Conservation (phyloP, 192 early-diverging fungal species). For the Coemansia sp. region DNA sequence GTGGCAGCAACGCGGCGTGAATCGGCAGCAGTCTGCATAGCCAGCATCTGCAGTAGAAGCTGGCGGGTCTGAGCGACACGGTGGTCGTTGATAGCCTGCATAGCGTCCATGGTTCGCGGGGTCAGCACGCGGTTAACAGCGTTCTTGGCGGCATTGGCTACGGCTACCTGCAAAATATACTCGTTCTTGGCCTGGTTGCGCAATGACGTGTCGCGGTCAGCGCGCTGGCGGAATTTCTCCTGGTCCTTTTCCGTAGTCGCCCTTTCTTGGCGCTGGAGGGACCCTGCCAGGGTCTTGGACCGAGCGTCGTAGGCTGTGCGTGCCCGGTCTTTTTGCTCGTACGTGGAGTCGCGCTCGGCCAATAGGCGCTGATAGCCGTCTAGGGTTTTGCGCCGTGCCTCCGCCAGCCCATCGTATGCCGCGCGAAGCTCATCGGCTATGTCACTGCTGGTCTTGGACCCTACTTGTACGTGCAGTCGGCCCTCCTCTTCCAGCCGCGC, state of each 20-base stretch:
- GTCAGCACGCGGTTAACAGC: slow-evolving; percentile 40
- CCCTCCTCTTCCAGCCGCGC: slow-evolving; percentile 51
- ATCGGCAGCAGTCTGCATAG: slow-evolving; percentile 37
- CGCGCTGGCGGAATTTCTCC: slow-evolving; percentile 39
- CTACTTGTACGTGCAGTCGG: slow-evolving; percentile 47
- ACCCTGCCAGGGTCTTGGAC: slow-evolving; percentile 31
- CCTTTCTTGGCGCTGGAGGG: slow-evolving; percentile 47
- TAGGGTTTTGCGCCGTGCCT: slow-evolving; percentile 27
- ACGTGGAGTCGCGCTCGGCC: slow-evolving; percentile 41
- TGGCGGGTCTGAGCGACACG: slow-evolving; percentile 26
- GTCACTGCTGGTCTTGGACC: slow-evolving; percentile 37
- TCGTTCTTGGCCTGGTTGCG: slow-evolving; percentile 56
- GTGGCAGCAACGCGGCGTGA: slow-evolving; percentile 18
- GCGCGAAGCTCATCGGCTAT: slow-evolving; percentile 35
- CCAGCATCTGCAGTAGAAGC: slow-evolving; percentile 42
- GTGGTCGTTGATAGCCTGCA: slow-evolving; percentile 42
- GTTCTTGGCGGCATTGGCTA: slow-evolving; percentile 40
- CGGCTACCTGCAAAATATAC: slow-evolving; percentile 48
- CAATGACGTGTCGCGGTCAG: slow-evolving; percentile 25
- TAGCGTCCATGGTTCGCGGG: slow-evolving; percentile 36
- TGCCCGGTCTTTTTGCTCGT: slow-evolving; percentile 44
- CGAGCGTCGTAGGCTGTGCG: slow-evolving; percentile 35
- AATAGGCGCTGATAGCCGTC: slow-evolving; percentile 48
- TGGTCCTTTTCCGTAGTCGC: slow-evolving; percentile 54
- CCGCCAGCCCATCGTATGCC: slow-evolving; percentile 25